Conservation (phyloP, 1,139 yeast species). For the Yamadazyma sp. region DNA sequence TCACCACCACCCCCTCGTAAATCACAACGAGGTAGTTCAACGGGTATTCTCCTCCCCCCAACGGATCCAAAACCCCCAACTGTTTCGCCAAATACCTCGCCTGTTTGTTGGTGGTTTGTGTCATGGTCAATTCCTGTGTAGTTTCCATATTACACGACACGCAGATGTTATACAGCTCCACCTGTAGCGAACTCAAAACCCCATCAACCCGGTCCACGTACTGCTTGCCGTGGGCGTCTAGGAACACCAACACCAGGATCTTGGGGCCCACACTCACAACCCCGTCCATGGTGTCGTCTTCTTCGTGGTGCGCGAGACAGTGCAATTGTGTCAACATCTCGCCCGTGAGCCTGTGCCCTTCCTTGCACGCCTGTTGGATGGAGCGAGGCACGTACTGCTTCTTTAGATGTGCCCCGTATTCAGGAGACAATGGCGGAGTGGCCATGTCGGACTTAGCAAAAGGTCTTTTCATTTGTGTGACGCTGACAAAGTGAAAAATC, state of each 20-base stretch:
- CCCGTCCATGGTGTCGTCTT: background rate
- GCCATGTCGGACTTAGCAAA: background rate
- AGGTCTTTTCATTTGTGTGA: background rate
- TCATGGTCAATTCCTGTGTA: background rate
- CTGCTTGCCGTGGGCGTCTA: constrained; percentile 33
- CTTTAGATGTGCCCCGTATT: background rate
- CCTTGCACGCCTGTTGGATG: background rate
- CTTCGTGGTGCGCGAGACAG: background rate
- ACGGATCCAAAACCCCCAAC: constrained; percentile 40
- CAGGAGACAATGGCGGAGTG: background rate
- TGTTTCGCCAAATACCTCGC: constrained; percentile 24
- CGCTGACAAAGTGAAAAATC: background rate
- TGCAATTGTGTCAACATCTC: background rate
- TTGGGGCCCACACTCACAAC: constrained; percentile 1
- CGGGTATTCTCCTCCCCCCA: constrained; percentile 55
- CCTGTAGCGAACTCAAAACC: constrained; percentile 4
- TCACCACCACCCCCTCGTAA: constrained; percentile 22
- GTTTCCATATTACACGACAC: constrained; percentile 12
- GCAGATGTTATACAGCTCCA: constrained; percentile 16
- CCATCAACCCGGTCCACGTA: constrained; percentile 15
- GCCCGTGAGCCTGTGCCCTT: background rate
- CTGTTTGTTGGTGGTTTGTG: constrained; percentile 13
- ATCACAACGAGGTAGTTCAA: constrained; percentile 39
- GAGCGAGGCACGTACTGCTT: background rate
- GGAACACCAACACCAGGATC: constrained; percentile 21